phyloP scores from a whole-genome alignment of 2,329 filamentous ascomycete genomes.

The Diaporthe longicolla region DNA sequence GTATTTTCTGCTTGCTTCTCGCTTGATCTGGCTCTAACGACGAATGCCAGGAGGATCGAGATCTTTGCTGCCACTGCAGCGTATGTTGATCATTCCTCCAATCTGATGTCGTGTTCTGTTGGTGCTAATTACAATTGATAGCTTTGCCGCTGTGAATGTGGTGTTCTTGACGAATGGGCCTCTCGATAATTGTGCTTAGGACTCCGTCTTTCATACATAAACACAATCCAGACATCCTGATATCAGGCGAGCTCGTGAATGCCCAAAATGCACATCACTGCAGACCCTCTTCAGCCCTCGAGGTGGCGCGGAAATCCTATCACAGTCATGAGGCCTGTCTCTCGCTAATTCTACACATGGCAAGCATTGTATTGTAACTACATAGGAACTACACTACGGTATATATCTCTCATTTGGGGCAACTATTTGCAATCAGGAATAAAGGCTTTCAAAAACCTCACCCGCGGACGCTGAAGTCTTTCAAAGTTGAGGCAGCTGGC shows the following conservation, averaged over 20 bases:
- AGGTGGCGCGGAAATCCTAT: background rate
- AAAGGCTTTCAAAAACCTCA: too few species aligned
- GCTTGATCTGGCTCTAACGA: slow-evolving; percentile 42
- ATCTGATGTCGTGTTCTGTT: too few species aligned
- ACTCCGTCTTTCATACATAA: background rate
- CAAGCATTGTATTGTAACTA: too few species aligned
- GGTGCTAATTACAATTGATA: background rate
- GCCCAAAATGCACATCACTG: too few species aligned
- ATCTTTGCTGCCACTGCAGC: slow-evolving; percentile 44
- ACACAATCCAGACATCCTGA: background rate
- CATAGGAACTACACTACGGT: too few species aligned
- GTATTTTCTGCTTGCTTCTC: slow-evolving; percentile 43
- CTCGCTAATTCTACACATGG: background rate
- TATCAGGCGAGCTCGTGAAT: background rate
- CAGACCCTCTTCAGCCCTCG: background rate
- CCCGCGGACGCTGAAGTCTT: too few species aligned
- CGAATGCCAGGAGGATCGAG: slow-evolving; percentile 43
- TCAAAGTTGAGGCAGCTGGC: too few species aligned
- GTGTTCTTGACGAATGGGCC: slow-evolving; percentile 10
- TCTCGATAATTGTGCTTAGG: background rate
- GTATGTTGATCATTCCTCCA: slow-evolving; percentile 43
- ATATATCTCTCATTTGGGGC: too few species aligned
- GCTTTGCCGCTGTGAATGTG: slow-evolving; percentile 38
- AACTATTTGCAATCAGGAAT: too few species aligned
- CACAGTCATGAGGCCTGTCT: background rate